These are phyloP conservation scores for Boletus albobrunnescens DNA, from an alignment of 1,284 basidiomycete species.

Conservation along the genomic window DNA sequence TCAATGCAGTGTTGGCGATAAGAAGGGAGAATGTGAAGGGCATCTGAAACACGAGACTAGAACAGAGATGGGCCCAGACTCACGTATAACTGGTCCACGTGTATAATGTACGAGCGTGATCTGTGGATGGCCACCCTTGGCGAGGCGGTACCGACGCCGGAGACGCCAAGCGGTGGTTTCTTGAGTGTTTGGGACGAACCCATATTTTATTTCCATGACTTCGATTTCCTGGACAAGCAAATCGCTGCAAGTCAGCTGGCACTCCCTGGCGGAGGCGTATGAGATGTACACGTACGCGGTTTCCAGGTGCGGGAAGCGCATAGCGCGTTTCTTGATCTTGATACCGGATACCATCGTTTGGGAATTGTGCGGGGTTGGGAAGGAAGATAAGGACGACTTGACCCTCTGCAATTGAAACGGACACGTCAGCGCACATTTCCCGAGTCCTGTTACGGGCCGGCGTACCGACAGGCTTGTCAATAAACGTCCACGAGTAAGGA, in stretches of 20 bases:
- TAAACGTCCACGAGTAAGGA: slow-evolving; percentile 66
- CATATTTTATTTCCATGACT: slow-evolving; percentile 64
- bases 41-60: slow-evolving; percentile 15
- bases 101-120: slow-evolving; percentile 71
- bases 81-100: slow-evolving; percentile 56
- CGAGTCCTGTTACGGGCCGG: not conserved
- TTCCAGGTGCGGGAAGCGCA: slow-evolving; percentile 43
- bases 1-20: slow-evolving; percentile 8
- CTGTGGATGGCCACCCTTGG: slow-evolving; percentile 65
- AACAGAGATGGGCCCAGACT: slow-evolving; percentile 31
- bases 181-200: slow-evolving; percentile 62
- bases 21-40: slow-evolving; percentile 6
- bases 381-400: slow-evolving; percentile 60
- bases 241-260: not conserved
- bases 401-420: slow-evolving; percentile 47
- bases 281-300: slow-evolving; percentile 42
- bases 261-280: not conserved
- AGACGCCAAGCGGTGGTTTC: slow-evolving; percentile 61
- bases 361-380: slow-evolving; percentile 51
- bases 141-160: slow-evolving; percentile 63
- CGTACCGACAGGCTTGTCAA: slow-evolving; percentile 69
- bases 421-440: not conserved
- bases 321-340: slow-evolving; percentile 64
- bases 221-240: slow-evolving; percentile 58
- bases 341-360: slow-evolving; percentile 68